A percentile compares a stretch with the other conserved stretches of the same genome.
phyloP scores from a whole-genome alignment of 1,284 basidiomycete species.

The Kalmanozyma brasiliensis region DNA sequence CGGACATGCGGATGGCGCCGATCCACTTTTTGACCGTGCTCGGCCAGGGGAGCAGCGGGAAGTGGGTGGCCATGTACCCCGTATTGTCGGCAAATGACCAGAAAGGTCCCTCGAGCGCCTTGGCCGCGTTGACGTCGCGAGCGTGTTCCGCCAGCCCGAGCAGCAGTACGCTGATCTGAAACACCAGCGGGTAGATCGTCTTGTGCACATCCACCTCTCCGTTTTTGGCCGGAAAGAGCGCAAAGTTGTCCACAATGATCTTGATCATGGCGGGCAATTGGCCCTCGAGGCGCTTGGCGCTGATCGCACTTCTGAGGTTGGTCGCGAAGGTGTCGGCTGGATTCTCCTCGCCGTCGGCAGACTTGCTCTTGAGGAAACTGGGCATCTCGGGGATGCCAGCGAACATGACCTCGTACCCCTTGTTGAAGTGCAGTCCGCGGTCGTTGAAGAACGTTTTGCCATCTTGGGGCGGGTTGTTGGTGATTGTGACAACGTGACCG shows the following conservation, averaged over 20 bases:
- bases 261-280: slow-evolving; percentile 34
- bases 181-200: slow-evolving; percentile 50
- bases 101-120: slow-evolving; percentile 39
- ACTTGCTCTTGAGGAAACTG: slow-evolving; percentile 11
- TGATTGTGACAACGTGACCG: slow-evolving; percentile 40
- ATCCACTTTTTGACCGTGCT: slow-evolving; percentile 39
- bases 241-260: slow-evolving; percentile 20
- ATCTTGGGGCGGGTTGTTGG: slow-evolving; percentile 29
- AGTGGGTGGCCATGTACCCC: slow-evolving; percentile 44
- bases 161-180: slow-evolving; percentile 43
- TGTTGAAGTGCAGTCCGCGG: slow-evolving; percentile 39
- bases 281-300: slow-evolving; percentile 13
- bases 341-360: slow-evolving; percentile 19
- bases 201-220: slow-evolving; percentile 38
- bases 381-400: slow-evolving; percentile 45
- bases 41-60: slow-evolving; percentile 30
- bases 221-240: slow-evolving; percentile 13
- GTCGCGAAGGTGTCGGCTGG: slow-evolving; percentile 30
- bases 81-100: slow-evolving; percentile 49
- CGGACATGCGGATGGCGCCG: slow-evolving; percentile 44
- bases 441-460: slow-evolving; percentile 53
- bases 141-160: slow-evolving; percentile 44
- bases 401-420: slow-evolving; percentile 46
- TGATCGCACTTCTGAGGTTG: slow-evolving; percentile 34
- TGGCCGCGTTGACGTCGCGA: slow-evolving; percentile 23